Base-by-base conservation (phyloP, 257 asterid species). In the Plantago major region DNA sequence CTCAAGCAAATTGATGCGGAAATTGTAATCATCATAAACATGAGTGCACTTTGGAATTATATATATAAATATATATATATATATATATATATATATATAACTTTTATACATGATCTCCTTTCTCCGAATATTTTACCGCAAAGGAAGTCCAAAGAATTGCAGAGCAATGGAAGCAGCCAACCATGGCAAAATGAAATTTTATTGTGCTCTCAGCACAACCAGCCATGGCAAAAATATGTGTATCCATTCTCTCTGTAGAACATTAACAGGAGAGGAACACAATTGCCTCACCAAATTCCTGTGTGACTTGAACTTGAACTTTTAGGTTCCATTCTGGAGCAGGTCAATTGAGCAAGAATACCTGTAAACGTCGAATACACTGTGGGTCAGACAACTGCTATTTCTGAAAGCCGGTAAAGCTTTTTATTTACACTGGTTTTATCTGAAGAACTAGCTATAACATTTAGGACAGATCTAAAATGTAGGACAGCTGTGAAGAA, bases 181-280 rank as follows among this genome's bases (percentile, higher is more conserved):
- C 81, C 81, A 72, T 72, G 78, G 81, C 63, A 72, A 75, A 78
- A 74, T 61, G 28, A 49, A 50, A 58, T 33, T 46, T 46, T 6
- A 38, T 28, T 18, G 66, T 58, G 74, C 54, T 30, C 40, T 47
- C 11, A 22, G 56, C 71, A 58, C 74, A 61, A 57, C 63, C 53
- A 68, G 76, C 79, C 81, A 79, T 72, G 84, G 81, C 70, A 72
- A 79, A 72, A 78, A 69, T 50, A 60, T 60, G 59, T 43, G n/a
- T 58, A 6, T 33, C 6, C 40, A 33, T 33, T 11, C 11, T 30
- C 58, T 42, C 16, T 18, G 53, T 16, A 65, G 37, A 74, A 54
- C 55, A 66, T 55, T 13, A 50, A 46, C 59, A 52, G 44, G 58
- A 15, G 66, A 47, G 65, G 47, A 10, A 42, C 63, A 51, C 67